These are phyloP conservation scores for Cylindrotheca fusiformis DNA, from an alignment of 108 stramenopile species.

Conservation along the genomic window DNA sequence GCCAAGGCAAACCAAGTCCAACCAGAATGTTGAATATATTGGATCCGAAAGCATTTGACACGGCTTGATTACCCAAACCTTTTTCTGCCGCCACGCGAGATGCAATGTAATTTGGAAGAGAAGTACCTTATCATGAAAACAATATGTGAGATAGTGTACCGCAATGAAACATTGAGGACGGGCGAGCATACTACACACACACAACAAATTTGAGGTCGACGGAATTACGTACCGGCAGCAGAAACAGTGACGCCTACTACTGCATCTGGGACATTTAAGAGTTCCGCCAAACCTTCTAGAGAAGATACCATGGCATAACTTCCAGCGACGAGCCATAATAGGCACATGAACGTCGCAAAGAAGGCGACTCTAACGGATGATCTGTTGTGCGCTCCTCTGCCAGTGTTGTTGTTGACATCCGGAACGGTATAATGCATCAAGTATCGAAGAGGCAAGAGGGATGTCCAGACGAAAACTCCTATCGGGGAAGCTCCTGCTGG, in stretches of 20 bases:
- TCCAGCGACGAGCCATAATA: constrained; percentile 62
- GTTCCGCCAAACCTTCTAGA: constrained; percentile 56
- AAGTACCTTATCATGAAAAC: constrained; percentile 58
- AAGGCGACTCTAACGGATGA: constrained; percentile 28
- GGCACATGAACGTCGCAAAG: constrained; percentile 44
- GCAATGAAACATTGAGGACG: too few species aligned
- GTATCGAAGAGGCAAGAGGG: constrained; percentile 57
- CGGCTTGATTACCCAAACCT: constrained; percentile 87
- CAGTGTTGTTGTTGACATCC: constrained; percentile 45
- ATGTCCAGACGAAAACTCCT: constrained; percentile 34
- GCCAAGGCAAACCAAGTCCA: constrained; percentile 86
- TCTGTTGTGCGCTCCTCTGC: background rate
- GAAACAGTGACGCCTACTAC: constrained; percentile 77
- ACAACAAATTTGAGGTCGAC: constrained; percentile 30
- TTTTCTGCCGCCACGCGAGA: constrained; percentile 77
- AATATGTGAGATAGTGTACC: too few species aligned
- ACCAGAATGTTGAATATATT: constrained; percentile 90
- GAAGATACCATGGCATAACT: constrained; percentile 74
- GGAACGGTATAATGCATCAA: constrained; percentile 71
- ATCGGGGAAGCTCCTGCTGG: constrained; percentile 31
- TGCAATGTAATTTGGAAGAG: constrained; percentile 63
- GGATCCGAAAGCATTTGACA: constrained; percentile 83
- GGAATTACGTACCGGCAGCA: constrained; percentile 65
- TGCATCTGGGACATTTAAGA: constrained; percentile 62
- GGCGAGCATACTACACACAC: too few species aligned